phyloP scores from a whole-genome alignment of 768 basidiomycete genomes.

The Candolleomyces efflorescens region DNA sequence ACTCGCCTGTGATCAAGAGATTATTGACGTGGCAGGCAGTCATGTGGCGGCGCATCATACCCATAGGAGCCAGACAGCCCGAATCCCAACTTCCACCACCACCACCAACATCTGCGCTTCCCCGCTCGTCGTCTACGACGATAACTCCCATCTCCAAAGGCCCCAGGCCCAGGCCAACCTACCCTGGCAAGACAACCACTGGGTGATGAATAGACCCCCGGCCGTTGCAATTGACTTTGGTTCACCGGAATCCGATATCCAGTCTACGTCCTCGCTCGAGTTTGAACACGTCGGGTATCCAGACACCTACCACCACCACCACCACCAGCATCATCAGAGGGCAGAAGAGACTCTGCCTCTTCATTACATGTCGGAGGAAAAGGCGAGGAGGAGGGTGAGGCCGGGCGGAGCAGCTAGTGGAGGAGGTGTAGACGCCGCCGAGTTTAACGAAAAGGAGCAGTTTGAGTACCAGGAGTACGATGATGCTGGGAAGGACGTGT shows the following conservation, averaged over 20 bases:
- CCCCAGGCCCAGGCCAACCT: conserved; percentile 1
- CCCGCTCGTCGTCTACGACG: conserved; percentile 10
- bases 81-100: background rate
- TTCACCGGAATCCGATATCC: conserved; percentile 28
- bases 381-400: conserved; percentile 51
- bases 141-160: conserved; percentile 10
- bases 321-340: conserved; percentile 12
- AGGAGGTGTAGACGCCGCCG: conserved; percentile 31
- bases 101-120: conserved; percentile 2
- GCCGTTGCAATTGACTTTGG: conserved; percentile 72
- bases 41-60: conserved; percentile 16
- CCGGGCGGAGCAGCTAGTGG: conserved; percentile 32
- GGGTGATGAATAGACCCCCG: conserved; percentile 51
- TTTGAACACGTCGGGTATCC: conserved; percentile 72
- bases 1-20: conserved; percentile 2
- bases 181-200: conserved; percentile 13
- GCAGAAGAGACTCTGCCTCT: conserved; percentile 43
- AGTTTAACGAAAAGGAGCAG: conserved; percentile 14
- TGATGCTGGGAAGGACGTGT: conserved; percentile 50
- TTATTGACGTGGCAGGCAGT: conserved; percentile 28
- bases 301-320: conserved; percentile 19
- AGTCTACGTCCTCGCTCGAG: conserved; percentile 55
- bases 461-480: conserved; percentile 32
- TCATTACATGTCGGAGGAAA: conserved; percentile 60
- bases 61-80: conserved; percentile 3